Conservation (phyloP, 2,329 filamentous ascomycete genomes). For the Fusarium sp. region DNA sequence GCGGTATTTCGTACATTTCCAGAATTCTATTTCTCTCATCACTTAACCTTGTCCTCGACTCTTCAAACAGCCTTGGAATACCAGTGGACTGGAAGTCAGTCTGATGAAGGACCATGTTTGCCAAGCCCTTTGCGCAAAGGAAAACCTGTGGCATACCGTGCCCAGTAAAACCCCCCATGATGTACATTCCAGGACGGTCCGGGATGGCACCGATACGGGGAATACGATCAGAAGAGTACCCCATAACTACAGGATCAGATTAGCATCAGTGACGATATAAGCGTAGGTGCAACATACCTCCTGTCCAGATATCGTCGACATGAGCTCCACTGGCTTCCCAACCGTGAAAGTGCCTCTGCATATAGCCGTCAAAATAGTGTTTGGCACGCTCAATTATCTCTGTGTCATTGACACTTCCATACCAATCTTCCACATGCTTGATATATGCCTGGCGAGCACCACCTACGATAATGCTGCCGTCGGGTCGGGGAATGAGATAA, state of each 20-base stretch:
- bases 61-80: neutral
- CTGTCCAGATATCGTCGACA: neutral
- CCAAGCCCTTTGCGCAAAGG: slow-evolving; percentile 44
- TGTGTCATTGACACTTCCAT: slow-evolving; percentile 60
- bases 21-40: too few relatives aligned
- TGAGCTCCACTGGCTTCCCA: slow-evolving; percentile 59
- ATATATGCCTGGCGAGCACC: slow-evolving; percentile 52
- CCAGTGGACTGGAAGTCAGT: neutral
- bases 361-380: slow-evolving; percentile 62
- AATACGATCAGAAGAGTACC: neutral
- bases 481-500: slow-evolving; percentile 60
- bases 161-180: slow-evolving; percentile 64
- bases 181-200: slow-evolving; percentile 50
- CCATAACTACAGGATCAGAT: neutral
- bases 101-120: neutral
- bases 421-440: slow-evolving; percentile 59
- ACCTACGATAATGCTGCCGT: slow-evolving; percentile 55
- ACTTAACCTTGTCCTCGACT: neutral
- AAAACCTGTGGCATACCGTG: slow-evolving; percentile 65
- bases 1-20: too few relatives aligned
- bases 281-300: neutral
- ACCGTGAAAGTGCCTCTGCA: slow-evolving; percentile 62
- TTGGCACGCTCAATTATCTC: slow-evolving; percentile 58
- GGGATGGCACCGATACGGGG: neutral
- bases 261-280: neutral